phyloP scores from a whole-genome alignment of 192 early-diverging fungal species.

The Haplosporangium gracile region DNA sequence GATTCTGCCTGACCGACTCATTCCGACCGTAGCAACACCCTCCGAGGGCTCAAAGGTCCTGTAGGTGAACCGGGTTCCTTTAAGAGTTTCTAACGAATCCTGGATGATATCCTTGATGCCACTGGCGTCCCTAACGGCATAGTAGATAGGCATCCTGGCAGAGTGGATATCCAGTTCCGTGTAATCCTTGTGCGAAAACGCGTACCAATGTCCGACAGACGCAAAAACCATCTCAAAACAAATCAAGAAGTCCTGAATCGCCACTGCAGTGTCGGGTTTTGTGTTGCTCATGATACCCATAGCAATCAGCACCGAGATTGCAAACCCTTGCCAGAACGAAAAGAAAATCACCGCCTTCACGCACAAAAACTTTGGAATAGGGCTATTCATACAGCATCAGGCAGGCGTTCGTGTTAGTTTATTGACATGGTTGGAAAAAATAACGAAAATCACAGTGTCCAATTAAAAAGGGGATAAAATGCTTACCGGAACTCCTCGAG shows the following conservation, averaged over 20 bases:
- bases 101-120: constrained; percentile 88
- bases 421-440: too few species aligned
- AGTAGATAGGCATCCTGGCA: constrained; percentile 80
- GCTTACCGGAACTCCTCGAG: constrained; percentile 75
- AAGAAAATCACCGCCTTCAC: constrained; percentile 96
- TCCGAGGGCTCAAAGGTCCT: constrained; percentile 82
- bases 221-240: constrained; percentile 92
- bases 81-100: constrained; percentile 83
- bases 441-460: background rate
- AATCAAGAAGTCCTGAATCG: constrained; percentile 92
- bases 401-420: background rate
- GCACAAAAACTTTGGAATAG: constrained; percentile 94
- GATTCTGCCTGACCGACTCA: constrained; percentile 66
- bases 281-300: constrained; percentile 79
- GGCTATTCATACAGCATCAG: constrained; percentile 59
- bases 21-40: constrained; percentile 69
- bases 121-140: constrained; percentile 85
- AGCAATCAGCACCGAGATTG: constrained; percentile 84
- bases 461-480: constrained; percentile 7
- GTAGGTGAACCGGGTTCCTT: constrained; percentile 85
- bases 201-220: constrained; percentile 82
- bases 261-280: constrained; percentile 63
- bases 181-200: constrained; percentile 89
- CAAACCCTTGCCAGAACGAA: constrained; percentile 93
- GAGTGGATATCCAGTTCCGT: constrained; percentile 74